Evolutionary conservation across 768 basidiomycete genomes (phyloP).

Genomic region (Sporobolomyces pararoseus): DNA sequence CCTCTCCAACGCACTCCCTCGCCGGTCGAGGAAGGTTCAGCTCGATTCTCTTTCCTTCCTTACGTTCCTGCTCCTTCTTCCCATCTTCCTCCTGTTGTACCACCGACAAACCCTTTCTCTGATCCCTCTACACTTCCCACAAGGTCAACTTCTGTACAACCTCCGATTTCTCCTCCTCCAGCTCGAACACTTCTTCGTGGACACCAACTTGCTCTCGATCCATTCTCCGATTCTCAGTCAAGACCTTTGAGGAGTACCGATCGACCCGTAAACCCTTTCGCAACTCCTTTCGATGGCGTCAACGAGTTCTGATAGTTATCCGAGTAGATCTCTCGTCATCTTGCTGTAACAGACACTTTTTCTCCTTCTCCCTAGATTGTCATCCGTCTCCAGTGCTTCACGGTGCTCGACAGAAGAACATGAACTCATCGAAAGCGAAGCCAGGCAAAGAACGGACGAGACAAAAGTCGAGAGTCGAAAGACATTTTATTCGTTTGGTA

Average conservation of each 20-base stretch:
- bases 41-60: conserved; percentile 7
- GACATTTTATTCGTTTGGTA: too few species aligned
- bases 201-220: not conserved
- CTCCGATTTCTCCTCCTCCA: not conserved
- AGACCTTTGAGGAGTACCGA: not conserved
- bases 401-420: too few species aligned
- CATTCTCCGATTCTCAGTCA: not conserved
- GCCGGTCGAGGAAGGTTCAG: not conserved
- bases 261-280: not conserved
- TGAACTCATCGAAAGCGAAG: too few species aligned
- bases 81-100: not conserved
- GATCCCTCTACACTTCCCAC: not conserved
- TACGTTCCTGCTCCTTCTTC: not conserved
- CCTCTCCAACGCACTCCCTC: not conserved
- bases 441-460: too few species aligned
- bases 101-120: not conserved
- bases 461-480: too few species aligned
- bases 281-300: conserved; percentile 6
- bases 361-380: not conserved
- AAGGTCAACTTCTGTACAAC: not conserved
- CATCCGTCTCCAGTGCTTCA: too few species aligned
- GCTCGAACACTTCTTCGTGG: not conserved
- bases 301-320: not conserved
- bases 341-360: too few species aligned
- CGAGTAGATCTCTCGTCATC: too few species aligned